phyloP scores from a whole-genome alignment of 2,329 filamentous ascomycete genomes.

The Xylaria sp. region DNA sequence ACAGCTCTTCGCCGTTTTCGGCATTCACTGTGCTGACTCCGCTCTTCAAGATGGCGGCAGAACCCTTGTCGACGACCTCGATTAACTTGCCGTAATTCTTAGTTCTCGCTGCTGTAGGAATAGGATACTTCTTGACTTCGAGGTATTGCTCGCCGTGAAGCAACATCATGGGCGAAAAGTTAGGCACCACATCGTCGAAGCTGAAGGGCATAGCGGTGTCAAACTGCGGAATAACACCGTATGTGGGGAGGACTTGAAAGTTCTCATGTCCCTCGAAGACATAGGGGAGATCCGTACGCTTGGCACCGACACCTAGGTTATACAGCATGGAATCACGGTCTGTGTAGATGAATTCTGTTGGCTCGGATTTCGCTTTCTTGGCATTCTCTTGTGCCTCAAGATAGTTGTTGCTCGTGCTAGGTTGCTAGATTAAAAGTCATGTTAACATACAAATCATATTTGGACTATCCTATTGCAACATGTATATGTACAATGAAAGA shows the following conservation, averaged over 20 bases:
- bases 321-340: constrained; percentile 93
- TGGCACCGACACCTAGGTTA: constrained; percentile 92
- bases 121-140: constrained; percentile 88
- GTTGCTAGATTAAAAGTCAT: constrained; percentile 27
- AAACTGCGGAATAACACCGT: constrained; percentile 94
- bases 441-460: constrained; percentile 30
- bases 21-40: constrained; percentile 85
- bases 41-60: constrained; percentile 80
- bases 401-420: constrained; percentile 63
- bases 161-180: constrained; percentile 98
- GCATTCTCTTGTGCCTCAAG: constrained; percentile 78
- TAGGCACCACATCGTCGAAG: constrained; percentile 83
- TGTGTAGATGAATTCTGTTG: constrained; percentile 80
- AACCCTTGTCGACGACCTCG: constrained; percentile 96
- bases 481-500: constrained; percentile 33
- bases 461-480: constrained; percentile 34
- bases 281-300: constrained; percentile 83
- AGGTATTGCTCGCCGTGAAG: constrained; percentile 99
- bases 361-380: constrained; percentile 60
- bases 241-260: constrained; percentile 95
- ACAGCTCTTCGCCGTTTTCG: constrained; percentile 84
- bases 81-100: constrained; percentile 79
- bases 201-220: constrained; percentile 80
- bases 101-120: constrained; percentile 82
- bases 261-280: constrained; percentile 90